Evolutionary conservation across 2,329 filamentous ascomycete species (phyloP).

Genomic region (Talaromyces sp.): DNA sequence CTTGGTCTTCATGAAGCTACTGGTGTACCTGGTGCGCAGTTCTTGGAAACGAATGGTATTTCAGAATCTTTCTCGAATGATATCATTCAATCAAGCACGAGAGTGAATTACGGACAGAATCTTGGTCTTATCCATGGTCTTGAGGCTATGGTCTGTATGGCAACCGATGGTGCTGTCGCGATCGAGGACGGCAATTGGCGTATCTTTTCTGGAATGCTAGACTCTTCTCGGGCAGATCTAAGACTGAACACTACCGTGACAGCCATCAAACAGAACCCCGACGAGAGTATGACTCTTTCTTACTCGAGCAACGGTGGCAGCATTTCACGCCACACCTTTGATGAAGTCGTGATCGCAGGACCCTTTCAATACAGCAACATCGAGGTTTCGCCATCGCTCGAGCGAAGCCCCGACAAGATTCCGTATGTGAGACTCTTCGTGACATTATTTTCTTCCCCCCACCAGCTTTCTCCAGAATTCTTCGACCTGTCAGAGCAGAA

Average conservation of each 20-base stretch:
- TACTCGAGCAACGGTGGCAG: slow-evolving; percentile 26
- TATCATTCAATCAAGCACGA: slow-evolving; percentile 82
- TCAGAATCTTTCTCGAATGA: slow-evolving; percentile 67
- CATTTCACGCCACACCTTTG: slow-evolving; percentile 51
- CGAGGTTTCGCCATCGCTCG: slow-evolving; percentile 42
- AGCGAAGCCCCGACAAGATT: slow-evolving; percentile 65
- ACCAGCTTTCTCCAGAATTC: slow-evolving; percentile 65
- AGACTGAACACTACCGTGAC: slow-evolving; percentile 66
- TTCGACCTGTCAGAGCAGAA: slow-evolving; percentile 61
- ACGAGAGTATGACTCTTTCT: slow-evolving; percentile 47
- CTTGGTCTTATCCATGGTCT: slow-evolving; percentile 81
- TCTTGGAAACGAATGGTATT: slow-evolving; percentile 66
- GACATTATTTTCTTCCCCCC: slow-evolving; percentile 78
- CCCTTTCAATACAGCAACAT: slow-evolving; percentile 81
- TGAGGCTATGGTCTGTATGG: slow-evolving; percentile 88
- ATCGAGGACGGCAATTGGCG: slow-evolving; percentile 87
- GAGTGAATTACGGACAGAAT: slow-evolving; percentile 94
- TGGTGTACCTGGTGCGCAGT: slow-evolving; percentile 68
- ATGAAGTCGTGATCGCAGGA: slow-evolving; percentile 76
- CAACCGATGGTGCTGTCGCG: slow-evolving; percentile 75
- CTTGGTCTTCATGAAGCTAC: slow-evolving; percentile 66
- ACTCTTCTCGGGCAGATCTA: slow-evolving; percentile 59
- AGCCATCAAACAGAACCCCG: slow-evolving; percentile 47
- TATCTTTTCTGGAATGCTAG: slow-evolving; percentile 82
- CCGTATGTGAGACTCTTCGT: slow-evolving; percentile 85